Evolutionary conservation across 1,284 basidiomycete genomes (phyloP).

Genomic region (Ceratobasidium sp.): DNA sequence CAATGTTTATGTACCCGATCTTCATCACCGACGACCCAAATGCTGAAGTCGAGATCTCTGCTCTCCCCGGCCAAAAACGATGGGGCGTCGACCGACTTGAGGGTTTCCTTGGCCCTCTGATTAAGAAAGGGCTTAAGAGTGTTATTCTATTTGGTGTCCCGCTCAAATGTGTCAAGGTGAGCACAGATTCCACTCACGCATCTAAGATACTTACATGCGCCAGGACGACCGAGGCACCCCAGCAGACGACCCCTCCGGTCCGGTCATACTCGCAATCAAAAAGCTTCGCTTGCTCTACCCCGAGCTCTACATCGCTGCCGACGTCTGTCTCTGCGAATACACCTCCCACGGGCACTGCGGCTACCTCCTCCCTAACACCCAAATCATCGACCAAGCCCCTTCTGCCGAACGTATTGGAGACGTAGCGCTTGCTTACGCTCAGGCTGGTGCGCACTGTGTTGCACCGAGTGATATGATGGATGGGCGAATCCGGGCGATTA

Average conservation of each 20-base stretch:
- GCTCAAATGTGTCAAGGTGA: slow-evolving; percentile 81
- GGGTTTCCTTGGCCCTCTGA: slow-evolving; percentile 85
- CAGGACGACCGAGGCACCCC: slow-evolving; percentile 86
- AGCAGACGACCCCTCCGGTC: slow-evolving; percentile 90
- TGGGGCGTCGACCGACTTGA: slow-evolving; percentile 97
- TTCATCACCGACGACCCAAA: slow-evolving; percentile 94
- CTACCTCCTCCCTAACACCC: slow-evolving; percentile 73
- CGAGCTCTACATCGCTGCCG: slow-evolving; percentile 85
- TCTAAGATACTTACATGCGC: background rate
- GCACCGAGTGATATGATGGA: slow-evolving; percentile 99
- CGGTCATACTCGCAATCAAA: slow-evolving; percentile 91
- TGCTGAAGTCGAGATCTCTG: slow-evolving; percentile 77
- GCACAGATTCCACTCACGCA: slow-evolving; percentile 47
- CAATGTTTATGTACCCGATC: slow-evolving; percentile 98
- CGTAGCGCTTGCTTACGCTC: slow-evolving; percentile 92
- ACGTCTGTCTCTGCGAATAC: slow-evolving; percentile 99
- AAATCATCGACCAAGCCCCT: slow-evolving; percentile 74
- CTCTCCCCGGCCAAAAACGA: slow-evolving; percentile 85
- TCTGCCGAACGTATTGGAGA: slow-evolving; percentile 89
- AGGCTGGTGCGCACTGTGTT: slow-evolving; percentile 96
- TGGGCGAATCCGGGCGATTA: slow-evolving; percentile 91
- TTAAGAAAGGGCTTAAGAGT: slow-evolving; percentile 88
- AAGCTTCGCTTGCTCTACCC: slow-evolving; percentile 84
- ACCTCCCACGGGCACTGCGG: slow-evolving; percentile 99
- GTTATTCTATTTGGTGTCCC: slow-evolving; percentile 99